Evolutionary conservation across 2,329 filamentous ascomycete species (phyloP), one percentile per base, ranked within the genome.

Genomic region (Myriosclerotinia duriaeana): DNA sequence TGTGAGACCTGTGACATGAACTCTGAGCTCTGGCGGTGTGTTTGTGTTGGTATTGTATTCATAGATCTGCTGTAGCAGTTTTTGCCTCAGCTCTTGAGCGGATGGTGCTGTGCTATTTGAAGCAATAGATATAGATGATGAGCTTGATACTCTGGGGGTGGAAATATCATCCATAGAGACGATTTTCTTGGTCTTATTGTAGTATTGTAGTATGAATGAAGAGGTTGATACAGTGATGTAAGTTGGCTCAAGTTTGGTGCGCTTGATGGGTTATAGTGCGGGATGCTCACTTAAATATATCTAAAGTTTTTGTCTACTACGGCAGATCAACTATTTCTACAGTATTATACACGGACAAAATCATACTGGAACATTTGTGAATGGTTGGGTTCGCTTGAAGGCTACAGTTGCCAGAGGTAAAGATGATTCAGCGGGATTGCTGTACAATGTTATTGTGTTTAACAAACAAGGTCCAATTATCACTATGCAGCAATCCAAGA

Each of bases 1-100:
- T 1, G 48, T 26, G 17, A 66, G 64, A 22, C 64, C 64, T 30
- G 64, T 61, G 14, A 66, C 40, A 11, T 66, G 48, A 30, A 66
- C 38, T 38, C 38, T 66, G 30, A 61, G 46, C 22, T 61, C 36
- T 2, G 15, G 7, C 11, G 55, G 64, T 17, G 48, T 66, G 8
- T 61, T 20, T 12, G 1, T n/a, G n/a, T 61, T 26, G 5, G 38
- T 36, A 15, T 66, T 66, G 15, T 40, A 66, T 30, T 61, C 44
- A 7, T 26, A 44, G 26, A 66, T 61, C 14, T 53, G 36, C 22
- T 26, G 20, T 15, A 66, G 46, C 9, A 66, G 20, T 8, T 22
- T 38, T 22, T 61, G 46, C 12, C 48, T 38, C 15, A 30, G 42
- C 7, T 46, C n/a, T 46, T 34, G 20, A 14, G 46, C 54, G 6